A percentile compares a stretch with the other conserved stretches of the same genome.
Conservation (phyloP, 164 flowering plant species). For the Magnolia sinica region DNA sequence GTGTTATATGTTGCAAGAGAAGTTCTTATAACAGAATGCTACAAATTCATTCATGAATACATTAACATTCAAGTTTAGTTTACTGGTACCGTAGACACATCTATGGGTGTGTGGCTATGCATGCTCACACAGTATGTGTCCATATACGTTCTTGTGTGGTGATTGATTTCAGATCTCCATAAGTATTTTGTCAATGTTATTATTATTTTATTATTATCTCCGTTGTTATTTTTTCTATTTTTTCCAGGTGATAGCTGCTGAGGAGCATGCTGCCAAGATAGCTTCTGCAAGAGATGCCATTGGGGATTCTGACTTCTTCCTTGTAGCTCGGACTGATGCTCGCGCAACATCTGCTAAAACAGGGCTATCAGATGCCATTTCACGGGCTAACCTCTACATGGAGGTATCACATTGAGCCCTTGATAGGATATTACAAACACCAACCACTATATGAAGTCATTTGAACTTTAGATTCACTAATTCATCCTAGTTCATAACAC, state of each 20-base stretch:
- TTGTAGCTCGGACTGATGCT: conserved; percentile 36
- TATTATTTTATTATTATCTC: background rate
- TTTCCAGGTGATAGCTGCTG: conserved; percentile 27
- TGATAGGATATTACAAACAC: background rate
- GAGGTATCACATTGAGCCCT: conserved; percentile 17
- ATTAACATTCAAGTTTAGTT: no score
- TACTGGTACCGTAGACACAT: no score
- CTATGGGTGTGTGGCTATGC: no score
- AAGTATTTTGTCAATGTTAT: background rate
- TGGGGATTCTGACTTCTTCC: conserved; percentile 33
- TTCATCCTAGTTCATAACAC: background rate
- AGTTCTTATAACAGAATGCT: no score
- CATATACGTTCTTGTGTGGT: no score
- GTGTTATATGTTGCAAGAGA: no score
- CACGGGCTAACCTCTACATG: conserved; percentile 31
- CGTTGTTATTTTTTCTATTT: background rate
- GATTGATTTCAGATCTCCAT: background rate
- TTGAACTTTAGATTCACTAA: background rate
- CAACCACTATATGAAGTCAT: background rate
- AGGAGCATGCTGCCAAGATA: conserved; percentile 33
- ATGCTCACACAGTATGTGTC: no score
- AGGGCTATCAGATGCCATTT: conserved; percentile 28
- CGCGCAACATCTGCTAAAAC: conserved; percentile 23
- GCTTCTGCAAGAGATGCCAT: conserved; percentile 35
- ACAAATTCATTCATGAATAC: no score